A percentile compares a stretch with the other conserved stretches of the same genome.
These are phyloP conservation scores for Cardiospermum halicacabum DNA, from an alignment of 345 rosid genomes.

Conservation along the genomic window DNA sequence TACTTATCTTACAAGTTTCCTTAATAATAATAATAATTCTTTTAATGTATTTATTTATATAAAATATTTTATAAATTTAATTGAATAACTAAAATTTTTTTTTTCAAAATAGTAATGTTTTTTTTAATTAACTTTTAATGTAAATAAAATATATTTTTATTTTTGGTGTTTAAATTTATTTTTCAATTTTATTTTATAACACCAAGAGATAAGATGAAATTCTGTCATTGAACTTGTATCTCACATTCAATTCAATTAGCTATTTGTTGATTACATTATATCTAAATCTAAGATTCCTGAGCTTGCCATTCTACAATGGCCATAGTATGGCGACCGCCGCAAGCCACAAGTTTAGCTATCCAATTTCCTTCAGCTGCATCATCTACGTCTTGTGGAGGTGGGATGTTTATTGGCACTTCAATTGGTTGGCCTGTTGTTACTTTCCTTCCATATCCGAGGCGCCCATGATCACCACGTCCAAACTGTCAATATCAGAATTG, in stretches of 20 bases:
- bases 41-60: no score
- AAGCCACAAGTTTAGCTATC: slow-evolving; percentile 74
- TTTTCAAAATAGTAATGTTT: no score
- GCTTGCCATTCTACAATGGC: slow-evolving; percentile 76
- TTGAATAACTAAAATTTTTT: no score
- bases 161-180: no score
- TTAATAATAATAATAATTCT: no score
- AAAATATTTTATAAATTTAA: no score
- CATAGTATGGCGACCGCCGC: slow-evolving; percentile 93
- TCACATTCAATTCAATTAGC: no score
- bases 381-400: slow-evolving; percentile 39
- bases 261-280: not conserved
- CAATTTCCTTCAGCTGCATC: slow-evolving; percentile 51
- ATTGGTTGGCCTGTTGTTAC: slow-evolving; percentile 85
- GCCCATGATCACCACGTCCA: slow-evolving; percentile 97
- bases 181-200: not conserved
- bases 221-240: no score
- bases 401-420: slow-evolving; percentile 70
- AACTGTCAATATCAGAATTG: slow-evolving; percentile 45
- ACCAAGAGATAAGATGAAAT: no score
- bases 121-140: no score
- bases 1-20: no score
- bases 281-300: slow-evolving; percentile 21
- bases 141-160: no score
- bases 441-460: slow-evolving; percentile 90